Base-by-base conservation (phyloP, 2,329 filamentous ascomycete genomes). In the Pseudogymnoascus sp. region DNA sequence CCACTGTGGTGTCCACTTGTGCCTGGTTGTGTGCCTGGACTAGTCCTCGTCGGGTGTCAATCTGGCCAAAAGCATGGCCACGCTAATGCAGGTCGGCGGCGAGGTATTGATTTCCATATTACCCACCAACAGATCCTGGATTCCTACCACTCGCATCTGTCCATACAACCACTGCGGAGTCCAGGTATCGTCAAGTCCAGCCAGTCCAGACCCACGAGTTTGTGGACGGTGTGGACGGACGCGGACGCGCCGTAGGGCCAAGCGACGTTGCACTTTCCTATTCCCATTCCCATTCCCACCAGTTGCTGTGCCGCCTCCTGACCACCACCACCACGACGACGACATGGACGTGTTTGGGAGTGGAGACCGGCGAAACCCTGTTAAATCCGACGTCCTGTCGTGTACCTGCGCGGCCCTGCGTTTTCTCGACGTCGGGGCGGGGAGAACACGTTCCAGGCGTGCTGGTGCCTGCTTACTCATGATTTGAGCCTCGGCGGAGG, bases 251-350 rank as follows among this genome's bases (percentile, higher is more conserved):
- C 43, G 43, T 16, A 14, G 22, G 22, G 41, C 40, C 19, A 43
- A 24, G 40, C 40, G 12, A 46, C 7, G 40, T 22, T 72, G 65
- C 40, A 43, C 10, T 11, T 61, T 26, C 33, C 61, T 59, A 11
- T 31, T 33, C 26, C 3, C 3, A 26, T 26, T 26, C 26, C 26
- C 26, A 26, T 2, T 60, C 33, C 59, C 33, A 24, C 24, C 31
- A 35, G 6, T 35, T 33, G n/a, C 46, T 64, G 59, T 66, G 38
- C 38, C 38, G 38, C 38, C 38, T 68, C 19, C 67, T 60, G 7
- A 65, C 61, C 16, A n/a, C 6, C 3, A 26, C 26, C 26, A 26
- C 31, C 56, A 50, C 22, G 68, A 71, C 67, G 78, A 79, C 28
- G 40, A 22, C 19, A 46, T 46, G 12, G 22, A 14, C 12, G 41